Evolutionary conservation across 352 stramenopile species (phyloP).

Genomic region (Globisporangium viniferum): DNA sequence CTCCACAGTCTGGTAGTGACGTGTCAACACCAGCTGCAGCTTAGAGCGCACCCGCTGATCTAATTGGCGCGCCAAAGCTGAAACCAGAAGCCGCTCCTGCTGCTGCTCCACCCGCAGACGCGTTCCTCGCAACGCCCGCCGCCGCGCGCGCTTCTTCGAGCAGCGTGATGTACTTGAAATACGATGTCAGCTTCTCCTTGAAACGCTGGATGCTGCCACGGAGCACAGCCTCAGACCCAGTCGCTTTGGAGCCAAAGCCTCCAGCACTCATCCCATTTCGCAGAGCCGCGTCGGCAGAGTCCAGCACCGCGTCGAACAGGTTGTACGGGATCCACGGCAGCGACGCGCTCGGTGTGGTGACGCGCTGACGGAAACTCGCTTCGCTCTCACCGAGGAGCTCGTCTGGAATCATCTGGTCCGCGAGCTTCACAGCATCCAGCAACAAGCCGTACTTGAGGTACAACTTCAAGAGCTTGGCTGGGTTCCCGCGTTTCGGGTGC

Average conservation of each 20-base stretch:
- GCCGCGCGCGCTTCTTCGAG: constrained; percentile 58
- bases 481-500: constrained; percentile 37
- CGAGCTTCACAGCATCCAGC: constrained; percentile 59
- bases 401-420: constrained; percentile 36
- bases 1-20: neutral
- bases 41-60: constrained; percentile 7
- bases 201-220: constrained; percentile 33
- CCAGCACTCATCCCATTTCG: constrained; percentile 14
- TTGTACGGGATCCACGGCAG: constrained; percentile 72
- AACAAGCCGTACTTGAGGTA: constrained; percentile 63
- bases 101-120: constrained; percentile 10
- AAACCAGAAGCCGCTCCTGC: neutral
- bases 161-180: constrained; percentile 47
- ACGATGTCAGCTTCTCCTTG: constrained; percentile 38
- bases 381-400: constrained; percentile 40
- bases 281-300: constrained; percentile 40
- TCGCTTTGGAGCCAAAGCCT: neutral
- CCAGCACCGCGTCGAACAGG: constrained; percentile 57
- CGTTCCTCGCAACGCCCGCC: constrained; percentile 32
- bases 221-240: constrained; percentile 15
- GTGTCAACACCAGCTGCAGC: neutral
- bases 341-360: constrained; percentile 18
- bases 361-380: constrained; percentile 34
- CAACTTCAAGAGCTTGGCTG: constrained; percentile 49
- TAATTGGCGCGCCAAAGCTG: constrained; percentile 13